Evolutionary conservation across 257 asterid species (phyloP).

Genomic region (Solanum habrochaites): DNA sequence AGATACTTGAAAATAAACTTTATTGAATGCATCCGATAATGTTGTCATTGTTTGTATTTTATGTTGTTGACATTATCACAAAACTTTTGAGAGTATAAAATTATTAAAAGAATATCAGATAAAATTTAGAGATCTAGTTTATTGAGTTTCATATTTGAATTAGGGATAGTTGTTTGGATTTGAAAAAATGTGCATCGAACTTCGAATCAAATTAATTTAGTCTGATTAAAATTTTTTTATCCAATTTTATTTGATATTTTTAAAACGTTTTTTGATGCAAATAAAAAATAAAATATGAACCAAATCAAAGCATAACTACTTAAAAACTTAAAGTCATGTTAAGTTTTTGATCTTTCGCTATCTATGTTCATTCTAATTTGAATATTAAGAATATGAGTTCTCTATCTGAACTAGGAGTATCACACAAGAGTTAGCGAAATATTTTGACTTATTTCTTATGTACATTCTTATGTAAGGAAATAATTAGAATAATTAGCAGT

Average conservation of each 20-base stretch:
- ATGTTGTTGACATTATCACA: background rate
- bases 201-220: no score
- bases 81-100: background rate
- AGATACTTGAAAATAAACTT: background rate
- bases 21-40: background rate
- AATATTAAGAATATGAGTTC: no score
- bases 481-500: background rate
- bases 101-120: background rate
- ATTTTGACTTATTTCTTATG: no score
- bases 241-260: no score
- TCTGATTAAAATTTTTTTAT: no score
- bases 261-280: background rate
- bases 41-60: background rate
- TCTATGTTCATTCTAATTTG: no score
- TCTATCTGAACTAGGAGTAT: no score
- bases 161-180: background rate
- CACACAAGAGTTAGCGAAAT: no score
- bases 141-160: background rate
- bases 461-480: no score
- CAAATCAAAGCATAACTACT: background rate
- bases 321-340: no score
- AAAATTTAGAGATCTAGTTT: background rate
- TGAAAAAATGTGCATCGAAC: background rate
- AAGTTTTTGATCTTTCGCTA: no score
- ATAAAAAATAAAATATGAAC: background rate